These are phyloP conservation scores for Avena sativa DNA, from an alignment of 176 grass and related monocot genomes.

Conservation along the genomic window DNA sequence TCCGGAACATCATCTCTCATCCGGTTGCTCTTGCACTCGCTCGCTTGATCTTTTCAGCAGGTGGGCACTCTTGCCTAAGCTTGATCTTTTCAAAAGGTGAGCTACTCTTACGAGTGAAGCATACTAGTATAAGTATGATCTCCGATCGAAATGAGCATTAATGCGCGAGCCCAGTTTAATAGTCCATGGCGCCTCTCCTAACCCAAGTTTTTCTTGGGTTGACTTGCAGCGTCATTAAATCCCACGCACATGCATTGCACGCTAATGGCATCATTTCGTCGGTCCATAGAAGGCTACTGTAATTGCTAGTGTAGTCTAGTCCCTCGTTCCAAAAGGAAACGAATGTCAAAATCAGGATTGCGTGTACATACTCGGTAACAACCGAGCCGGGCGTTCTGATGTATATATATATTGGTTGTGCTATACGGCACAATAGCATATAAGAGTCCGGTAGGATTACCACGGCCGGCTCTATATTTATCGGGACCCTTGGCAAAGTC, in stretches of 20 bases:
- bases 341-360: too few species aligned
- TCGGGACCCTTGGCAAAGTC: too few species aligned
- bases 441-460: too few species aligned
- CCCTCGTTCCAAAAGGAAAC: too few species aligned
- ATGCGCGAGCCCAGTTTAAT: conserved; percentile 14
- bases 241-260: conserved; percentile 14
- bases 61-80: too few species aligned
- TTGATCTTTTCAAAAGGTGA: too few species aligned
- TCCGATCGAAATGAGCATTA: neutral
- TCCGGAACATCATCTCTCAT: conserved; percentile 31
- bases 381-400: too few species aligned
- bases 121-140: neutral
- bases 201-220: neutral
- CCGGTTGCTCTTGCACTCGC: neutral
- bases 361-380: too few species aligned
- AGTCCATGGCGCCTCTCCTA: neutral
- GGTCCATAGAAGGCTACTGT: neutral
- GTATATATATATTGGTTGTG: too few species aligned
- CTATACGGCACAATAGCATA: too few species aligned
- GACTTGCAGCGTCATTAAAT: conserved; percentile 40
- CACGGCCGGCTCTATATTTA: too few species aligned
- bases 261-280: neutral
- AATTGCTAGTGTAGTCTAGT: too few species aligned
- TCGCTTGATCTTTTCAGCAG: neutral
- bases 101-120: conserved; percentile 12